Evolutionary conservation across 1,284 basidiomycete species (phyloP), one percentile per base, ranked within the genome.

Genomic region (Erythrobasidium hasegawianum): DNA sequence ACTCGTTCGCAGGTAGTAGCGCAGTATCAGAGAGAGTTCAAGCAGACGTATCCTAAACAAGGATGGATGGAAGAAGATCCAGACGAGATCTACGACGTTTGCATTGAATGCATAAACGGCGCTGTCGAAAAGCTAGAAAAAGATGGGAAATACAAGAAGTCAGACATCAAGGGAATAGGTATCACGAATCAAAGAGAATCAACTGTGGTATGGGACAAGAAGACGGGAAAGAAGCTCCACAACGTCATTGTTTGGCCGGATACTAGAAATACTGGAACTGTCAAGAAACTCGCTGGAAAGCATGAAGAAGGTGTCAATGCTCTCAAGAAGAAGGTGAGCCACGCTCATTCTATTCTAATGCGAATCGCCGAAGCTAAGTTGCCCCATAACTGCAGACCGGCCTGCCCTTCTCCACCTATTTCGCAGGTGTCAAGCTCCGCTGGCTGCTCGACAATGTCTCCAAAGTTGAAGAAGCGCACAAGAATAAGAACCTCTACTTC

Each of bases 191-290:
- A 64, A 41, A 86, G 96, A 67, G 95, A 98, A 78, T 98, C 96
- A 3, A 87, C 94, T 1, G 86, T 97, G 18, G 90, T 87, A 11
- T 98, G 96, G 96, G 90, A 90, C 76, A 84, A 87, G 70, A 83
- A 82, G 74, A 95, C 92, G 1, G 94, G 95, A 57, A 87, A 89
- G 77, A 87, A 91, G 0, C 79, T 96, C 13, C 90, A 89, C 78
- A 85, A 83, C 69, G 90, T 93, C 53, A 93, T 98, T 72, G 95
- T 97, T 29, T 98, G 95, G 96, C 88, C 90, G 66, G 96, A 98
- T 77, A 87, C 87, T 9, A 85, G 96, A 54, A 97, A 91, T 59
- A 89, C 89, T 71, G 83, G 86, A 71, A 84, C 85, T 14, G 92
- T 97, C 40, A 84, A 85, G 8, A 84, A 88, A 72, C 89, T 72